Conservation (phyloP, 495 filamentous ascomycete species). For the Astrothelium macrocarpum region DNA sequence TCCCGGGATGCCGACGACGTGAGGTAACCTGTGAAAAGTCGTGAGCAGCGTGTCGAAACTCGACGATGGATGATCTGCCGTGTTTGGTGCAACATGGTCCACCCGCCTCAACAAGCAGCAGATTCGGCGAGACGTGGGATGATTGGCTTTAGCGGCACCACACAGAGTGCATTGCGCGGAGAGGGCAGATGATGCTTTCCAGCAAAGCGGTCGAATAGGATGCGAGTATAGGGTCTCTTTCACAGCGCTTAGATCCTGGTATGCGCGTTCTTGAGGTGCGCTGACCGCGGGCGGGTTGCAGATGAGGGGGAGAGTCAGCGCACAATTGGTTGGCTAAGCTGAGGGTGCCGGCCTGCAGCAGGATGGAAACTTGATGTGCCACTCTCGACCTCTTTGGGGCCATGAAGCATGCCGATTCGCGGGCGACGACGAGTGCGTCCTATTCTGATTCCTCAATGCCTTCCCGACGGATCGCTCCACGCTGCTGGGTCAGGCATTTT, state of each 20-base stretch:
- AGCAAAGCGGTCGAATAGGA: constrained; percentile 3
- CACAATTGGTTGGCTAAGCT: not conserved
- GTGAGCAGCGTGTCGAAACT: not conserved
- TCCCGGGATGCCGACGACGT: not conserved
- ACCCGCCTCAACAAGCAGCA: not conserved
- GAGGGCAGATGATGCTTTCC: not conserved
- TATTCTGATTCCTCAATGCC: not conserved
- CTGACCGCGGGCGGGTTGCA: not conserved
- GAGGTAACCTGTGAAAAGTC: not conserved
- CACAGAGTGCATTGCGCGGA: not conserved
- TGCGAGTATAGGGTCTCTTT: not conserved
- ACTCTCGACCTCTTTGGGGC: not conserved
- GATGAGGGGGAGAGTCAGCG: not conserved
- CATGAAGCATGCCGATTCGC: not conserved
- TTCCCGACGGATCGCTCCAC: not conserved
- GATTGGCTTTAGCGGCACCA: not conserved
- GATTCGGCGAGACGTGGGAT: not conserved
- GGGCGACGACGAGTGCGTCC: not conserved
- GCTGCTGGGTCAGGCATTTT: not conserved
- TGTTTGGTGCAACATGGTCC: not conserved
- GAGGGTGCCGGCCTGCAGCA: not conserved
- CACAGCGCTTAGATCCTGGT: constrained; percentile 1
- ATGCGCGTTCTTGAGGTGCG: constrained; percentile 6
- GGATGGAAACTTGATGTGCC: not conserved
- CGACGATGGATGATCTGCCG: not conserved